Evolutionary conservation across 1,139 yeast species (phyloP), one percentile per base, ranked within the genome.

Genomic region (Diutina catenulata): DNA sequence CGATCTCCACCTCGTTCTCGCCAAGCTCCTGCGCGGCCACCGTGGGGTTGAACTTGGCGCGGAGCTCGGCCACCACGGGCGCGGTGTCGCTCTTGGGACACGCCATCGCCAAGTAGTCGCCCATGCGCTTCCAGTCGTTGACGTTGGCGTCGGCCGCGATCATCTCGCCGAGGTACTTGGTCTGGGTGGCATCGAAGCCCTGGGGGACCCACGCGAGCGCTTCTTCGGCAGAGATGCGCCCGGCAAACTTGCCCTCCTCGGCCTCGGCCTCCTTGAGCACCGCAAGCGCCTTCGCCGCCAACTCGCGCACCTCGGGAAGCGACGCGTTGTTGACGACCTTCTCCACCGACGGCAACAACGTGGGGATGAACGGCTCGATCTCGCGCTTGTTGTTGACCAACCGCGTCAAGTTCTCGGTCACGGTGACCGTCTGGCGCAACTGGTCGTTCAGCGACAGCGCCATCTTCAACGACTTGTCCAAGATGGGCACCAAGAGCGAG

Each of bases 351-450:
- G 98, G 98, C 55, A 80, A 62, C 48, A 91, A 71, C 47, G 74
- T 70, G 33, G 97, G 97, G 48, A 91, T 81, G 54, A 75, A 91
- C 33, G 76, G 69, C 57, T 84, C 94, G 53, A 91, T 87, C 63
- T 91, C 97, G 51, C 86, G 70, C 51, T 87, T 86, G 66, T 88
- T 86, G 63, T 88, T 93, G 37, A 91, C 97, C 57, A 91, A 73
- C 62, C 97, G 79, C 26, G 97, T 88, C 64, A 91, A 71, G 64
- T 91, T 91, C 63, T 91, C 98, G 39, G 94, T 83, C 42, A 91
- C 96, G 47, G 88, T 84, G 47, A 88, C 97, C 9, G 97, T 84
- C 63, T 87, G 96, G 64, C 98, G 82, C 50, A 91, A 74, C 59
- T 88, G 94, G 54, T 91, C 97, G 62, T 88, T 95, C 13, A 96